Percentiles rank a stretch among this genome's conserved stretches.
Evolutionary conservation across 345 rosid species (phyloP).

Genomic region (Pugionium cornutum): DNA sequence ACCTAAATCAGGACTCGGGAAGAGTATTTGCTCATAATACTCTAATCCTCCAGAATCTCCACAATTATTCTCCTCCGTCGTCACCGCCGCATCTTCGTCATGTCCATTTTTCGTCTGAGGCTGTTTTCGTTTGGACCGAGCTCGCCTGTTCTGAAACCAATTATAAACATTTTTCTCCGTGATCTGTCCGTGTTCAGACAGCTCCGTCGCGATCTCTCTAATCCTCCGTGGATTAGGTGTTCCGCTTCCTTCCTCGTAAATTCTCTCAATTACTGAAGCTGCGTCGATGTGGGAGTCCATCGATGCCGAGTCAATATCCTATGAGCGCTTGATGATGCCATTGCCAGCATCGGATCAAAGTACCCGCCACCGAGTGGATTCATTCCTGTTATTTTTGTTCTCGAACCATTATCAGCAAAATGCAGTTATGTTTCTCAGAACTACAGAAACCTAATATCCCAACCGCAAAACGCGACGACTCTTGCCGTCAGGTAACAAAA

Average conservation of each 20-base stretch:
- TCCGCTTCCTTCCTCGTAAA: slow-evolving; percentile 54
- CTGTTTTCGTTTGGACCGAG: slow-evolving; percentile 66
- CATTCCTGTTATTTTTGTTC: slow-evolving; percentile 39
- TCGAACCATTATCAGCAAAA: slow-evolving; percentile 6
- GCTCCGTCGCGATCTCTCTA: slow-evolving; percentile 54
- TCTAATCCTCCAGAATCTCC: slow-evolving; percentile 39
- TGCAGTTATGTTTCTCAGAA: not conserved
- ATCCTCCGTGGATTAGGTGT: slow-evolving; percentile 61
- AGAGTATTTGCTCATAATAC: slow-evolving; percentile 40
- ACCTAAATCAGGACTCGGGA: slow-evolving; percentile 48
- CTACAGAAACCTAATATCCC: not conserved
- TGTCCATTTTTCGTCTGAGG: slow-evolving; percentile 19
- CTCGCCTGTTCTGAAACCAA: slow-evolving; percentile 83
- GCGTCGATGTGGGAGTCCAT: slow-evolving; percentile 65
- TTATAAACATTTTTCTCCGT: slow-evolving; percentile 73
- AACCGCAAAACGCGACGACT: not conserved
- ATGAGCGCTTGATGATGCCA: slow-evolving; percentile 43
- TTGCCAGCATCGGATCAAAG: slow-evolving; percentile 45
- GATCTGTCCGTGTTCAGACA: slow-evolving; percentile 62
- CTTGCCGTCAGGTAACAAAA: too few relatives aligned
- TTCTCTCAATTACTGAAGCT: slow-evolving; percentile 61
- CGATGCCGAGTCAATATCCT: slow-evolving; percentile 63
- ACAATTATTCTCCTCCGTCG: slow-evolving; percentile 41
- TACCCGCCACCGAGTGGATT: slow-evolving; percentile 39
- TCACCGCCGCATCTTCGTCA: slow-evolving; percentile 36